Conservation (phyloP, 768 basidiomycete species). For the Plicaturopsis crispa region DNA sequence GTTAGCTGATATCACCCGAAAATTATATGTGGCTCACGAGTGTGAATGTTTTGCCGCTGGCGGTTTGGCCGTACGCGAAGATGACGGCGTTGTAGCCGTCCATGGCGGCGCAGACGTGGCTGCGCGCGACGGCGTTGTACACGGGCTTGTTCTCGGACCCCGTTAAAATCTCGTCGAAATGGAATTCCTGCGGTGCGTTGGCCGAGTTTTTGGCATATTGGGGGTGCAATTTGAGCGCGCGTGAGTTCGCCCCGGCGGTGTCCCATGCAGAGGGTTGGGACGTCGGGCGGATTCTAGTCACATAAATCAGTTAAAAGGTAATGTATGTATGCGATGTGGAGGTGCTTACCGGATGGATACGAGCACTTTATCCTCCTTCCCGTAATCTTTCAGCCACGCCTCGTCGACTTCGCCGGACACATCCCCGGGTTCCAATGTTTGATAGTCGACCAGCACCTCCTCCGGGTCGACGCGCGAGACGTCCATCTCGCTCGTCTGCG, state of each 20-base stretch:
- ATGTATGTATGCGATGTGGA: neutral
- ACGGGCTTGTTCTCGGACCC: slow-evolving; percentile 75
- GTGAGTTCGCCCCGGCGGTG: slow-evolving; percentile 26
- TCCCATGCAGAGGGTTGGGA: slow-evolving; percentile 50
- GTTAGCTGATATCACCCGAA: slow-evolving; percentile 10
- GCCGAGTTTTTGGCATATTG: slow-evolving; percentile 40
- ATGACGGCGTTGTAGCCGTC: slow-evolving; percentile 94
- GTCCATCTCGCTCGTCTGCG: slow-evolving; percentile 61
- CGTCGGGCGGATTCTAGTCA: slow-evolving; percentile 56
- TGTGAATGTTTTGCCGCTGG: slow-evolving; percentile 69
- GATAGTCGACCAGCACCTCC: slow-evolving; percentile 68
- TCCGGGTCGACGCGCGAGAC: slow-evolving; percentile 69
- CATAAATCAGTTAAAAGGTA: neutral
- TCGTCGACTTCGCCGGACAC: slow-evolving; percentile 65
- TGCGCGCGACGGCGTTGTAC: slow-evolving; percentile 67
- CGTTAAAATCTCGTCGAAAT: slow-evolving; percentile 71
- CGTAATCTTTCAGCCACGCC: slow-evolving; percentile 44
- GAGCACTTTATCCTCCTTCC: slow-evolving; percentile 80
- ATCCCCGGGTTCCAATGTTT: slow-evolving; percentile 64
- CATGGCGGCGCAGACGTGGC: slow-evolving; percentile 88
- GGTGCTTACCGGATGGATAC: slow-evolving; percentile 64
- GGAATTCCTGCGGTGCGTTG: slow-evolving; percentile 40
- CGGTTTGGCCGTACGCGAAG: slow-evolving; percentile 93
- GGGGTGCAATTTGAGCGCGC: slow-evolving; percentile 56
- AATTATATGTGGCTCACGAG: slow-evolving; percentile 28